A percentile compares a stretch with the other conserved stretches of the same genome.
Evolutionary conservation across 148 eudicot species (phyloP).

Genomic region (Beta vulgaris): DNA sequence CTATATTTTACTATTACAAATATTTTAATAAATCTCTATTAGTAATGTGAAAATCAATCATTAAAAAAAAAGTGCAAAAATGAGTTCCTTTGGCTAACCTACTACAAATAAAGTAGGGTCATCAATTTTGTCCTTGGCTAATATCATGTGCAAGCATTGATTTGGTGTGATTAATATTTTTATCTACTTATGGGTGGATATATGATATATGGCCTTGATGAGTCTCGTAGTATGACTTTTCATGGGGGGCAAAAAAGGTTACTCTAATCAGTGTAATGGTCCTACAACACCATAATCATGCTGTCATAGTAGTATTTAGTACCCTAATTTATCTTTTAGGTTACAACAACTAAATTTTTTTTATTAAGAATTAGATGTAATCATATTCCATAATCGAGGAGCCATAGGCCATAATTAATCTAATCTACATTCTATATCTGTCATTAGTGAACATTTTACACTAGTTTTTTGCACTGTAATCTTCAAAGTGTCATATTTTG

Average conservation of each 20-base stretch:
- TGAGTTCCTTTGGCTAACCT: background rate
- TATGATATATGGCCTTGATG: background rate
- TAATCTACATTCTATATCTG: too few species aligned
- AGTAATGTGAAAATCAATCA: background rate
- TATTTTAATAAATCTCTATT: too few species aligned
- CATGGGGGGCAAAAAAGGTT: background rate
- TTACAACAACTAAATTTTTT: background rate
- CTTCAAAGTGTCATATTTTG: too few species aligned
- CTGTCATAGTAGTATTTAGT: background rate
- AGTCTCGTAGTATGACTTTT: constrained; percentile 4
- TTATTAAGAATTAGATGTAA: background rate
- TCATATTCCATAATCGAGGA: constrained; percentile 1
- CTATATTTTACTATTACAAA: too few species aligned
- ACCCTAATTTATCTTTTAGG: background rate
- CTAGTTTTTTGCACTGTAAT: background rate
- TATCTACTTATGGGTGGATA: background rate
- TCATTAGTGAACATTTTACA: background rate
- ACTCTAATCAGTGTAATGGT: background rate
- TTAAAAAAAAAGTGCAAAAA: background rate
- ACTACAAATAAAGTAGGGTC: constrained; percentile 6
- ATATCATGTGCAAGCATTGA: constrained; percentile 11
- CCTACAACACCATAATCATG: constrained; percentile 11
- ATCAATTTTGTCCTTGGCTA: constrained; percentile 2
- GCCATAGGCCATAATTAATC: background rate
- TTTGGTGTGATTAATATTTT: background rate